Percentiles rank a stretch among this genome's conserved stretches.
These are phyloP conservation scores for Tuber umbilicatum DNA, from an alignment of 495 filamentous ascomycete genomes.

Conservation along the genomic window DNA sequence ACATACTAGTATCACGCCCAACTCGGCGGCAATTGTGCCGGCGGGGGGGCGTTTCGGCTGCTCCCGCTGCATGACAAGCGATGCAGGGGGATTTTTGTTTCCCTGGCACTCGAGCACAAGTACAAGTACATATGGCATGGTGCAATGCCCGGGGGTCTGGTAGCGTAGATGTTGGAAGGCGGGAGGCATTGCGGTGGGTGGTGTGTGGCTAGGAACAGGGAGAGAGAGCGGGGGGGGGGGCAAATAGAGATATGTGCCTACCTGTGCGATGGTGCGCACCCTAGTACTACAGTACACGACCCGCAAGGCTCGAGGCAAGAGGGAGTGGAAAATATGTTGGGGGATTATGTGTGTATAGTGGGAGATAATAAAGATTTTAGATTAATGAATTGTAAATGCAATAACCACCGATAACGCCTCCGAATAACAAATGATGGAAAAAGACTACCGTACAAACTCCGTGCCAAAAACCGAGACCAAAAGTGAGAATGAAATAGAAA, in stretches of 20 bases:
- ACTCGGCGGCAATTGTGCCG: not conserved
- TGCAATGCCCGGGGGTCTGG: too few relatives aligned
- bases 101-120: too few relatives aligned
- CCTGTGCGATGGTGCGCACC: not conserved
- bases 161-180: too few relatives aligned
- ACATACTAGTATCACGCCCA: not conserved
- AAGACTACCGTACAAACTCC: not conserved
- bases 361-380: not conserved
- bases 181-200: too few relatives aligned
- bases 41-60: not conserved
- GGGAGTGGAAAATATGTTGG: not conserved
- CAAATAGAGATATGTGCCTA: not conserved
- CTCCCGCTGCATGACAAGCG: not conserved
- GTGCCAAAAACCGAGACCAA: not conserved
- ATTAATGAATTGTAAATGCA: not conserved
- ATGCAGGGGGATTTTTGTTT: not conserved
- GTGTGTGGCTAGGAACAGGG: too few relatives aligned
- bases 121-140: not conserved
- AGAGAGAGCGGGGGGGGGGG: not conserved
- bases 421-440: not conserved
- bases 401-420: not conserved
- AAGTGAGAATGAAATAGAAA: not conserved
- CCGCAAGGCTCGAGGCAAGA: not conserved
- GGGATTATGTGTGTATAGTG: not conserved
- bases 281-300: not conserved